A percentile compares a stretch with the other conserved stretches of the same genome.
Evolutionary conservation across 2,329 filamentous ascomycete species (phyloP).

Genomic region (Orbilia quercus): DNA sequence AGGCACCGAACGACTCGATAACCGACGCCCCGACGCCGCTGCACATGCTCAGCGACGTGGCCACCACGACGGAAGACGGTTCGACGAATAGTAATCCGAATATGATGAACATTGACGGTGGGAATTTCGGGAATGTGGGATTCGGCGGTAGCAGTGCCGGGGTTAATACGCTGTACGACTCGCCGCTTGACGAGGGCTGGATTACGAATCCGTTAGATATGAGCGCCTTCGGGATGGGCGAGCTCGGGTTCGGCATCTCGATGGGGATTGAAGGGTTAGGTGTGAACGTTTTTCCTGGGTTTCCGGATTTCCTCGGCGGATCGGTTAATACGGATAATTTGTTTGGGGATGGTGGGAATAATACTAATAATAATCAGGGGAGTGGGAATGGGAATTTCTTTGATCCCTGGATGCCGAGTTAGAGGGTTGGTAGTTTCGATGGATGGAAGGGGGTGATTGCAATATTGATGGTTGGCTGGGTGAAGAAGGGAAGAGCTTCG

Average conservation of each 20-base stretch:
- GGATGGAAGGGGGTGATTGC: neutral
- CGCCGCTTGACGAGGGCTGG: slow-evolving; percentile 38
- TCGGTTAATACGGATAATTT: slow-evolving; percentile 28
- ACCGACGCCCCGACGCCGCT: slow-evolving; percentile 61
- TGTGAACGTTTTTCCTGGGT: slow-evolving; percentile 33
- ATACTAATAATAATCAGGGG: neutral
- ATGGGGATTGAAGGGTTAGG: slow-evolving; percentile 40
- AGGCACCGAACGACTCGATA: slow-evolving; percentile 23
- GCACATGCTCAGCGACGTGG: slow-evolving; percentile 64
- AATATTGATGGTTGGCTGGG: neutral
- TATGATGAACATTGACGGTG: slow-evolving; percentile 50
- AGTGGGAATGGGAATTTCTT: slow-evolving; percentile 30
- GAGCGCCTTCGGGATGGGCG: slow-evolving; percentile 52
- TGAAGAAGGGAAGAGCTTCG: slow-evolving; percentile 12
- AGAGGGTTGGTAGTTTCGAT: slow-evolving; percentile 6
- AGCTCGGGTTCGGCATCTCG: slow-evolving; percentile 41
- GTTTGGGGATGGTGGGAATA: slow-evolving; percentile 26
- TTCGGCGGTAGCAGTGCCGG: slow-evolving; percentile 6
- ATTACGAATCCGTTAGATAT: slow-evolving; percentile 43
- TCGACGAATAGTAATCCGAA: slow-evolving; percentile 27
- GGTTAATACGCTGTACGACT: slow-evolving; percentile 25
- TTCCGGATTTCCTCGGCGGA: slow-evolving; percentile 41
- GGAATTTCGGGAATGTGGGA: slow-evolving; percentile 23
- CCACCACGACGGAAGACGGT: slow-evolving; percentile 61
- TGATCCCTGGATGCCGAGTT: slow-evolving; percentile 42